Evolutionary conservation across 2,329 filamentous ascomycete species (phyloP), one percentile per base, ranked within the genome.

Genomic region (Trichoderma atrobrunneum): DNA sequence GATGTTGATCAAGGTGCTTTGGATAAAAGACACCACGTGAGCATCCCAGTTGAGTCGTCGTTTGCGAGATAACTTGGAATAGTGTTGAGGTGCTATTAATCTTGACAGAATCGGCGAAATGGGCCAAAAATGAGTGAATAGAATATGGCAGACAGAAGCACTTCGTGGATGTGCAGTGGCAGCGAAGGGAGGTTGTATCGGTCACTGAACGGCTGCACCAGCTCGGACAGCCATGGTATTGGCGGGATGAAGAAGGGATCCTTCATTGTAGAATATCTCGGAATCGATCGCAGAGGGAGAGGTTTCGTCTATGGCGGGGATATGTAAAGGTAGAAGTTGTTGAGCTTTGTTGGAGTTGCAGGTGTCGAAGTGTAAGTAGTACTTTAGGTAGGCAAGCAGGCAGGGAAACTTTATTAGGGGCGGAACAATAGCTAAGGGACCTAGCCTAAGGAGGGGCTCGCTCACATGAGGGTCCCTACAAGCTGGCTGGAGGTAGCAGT

Each of bases 21-120:
- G 93, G 71, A 93, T 85, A 76, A 96, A 87, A n/a, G 92, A 94
- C 36, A 96, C 93, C 70, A 95, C 90, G 79, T 95, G 93, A 28
- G 94, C 91, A 80, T 97, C 90, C 93, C 93, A 96, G 85, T 92
- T 96, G 74, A 94, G 85, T 59, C 82, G 82, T 78, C 87, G 88
- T 71, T 91, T 93, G 70, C 87, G 86, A 30, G 84, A 82, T 63
- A 89, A 88, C 76, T 93, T 86, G 36, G 84, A 80, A 82, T 96
- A 96, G 76, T 88, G 85, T 60, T 84, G 77, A 3, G 91, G 89
- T 74, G 92, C 90, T 73, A 94, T 80, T 71, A 84, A 78, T 60
- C 82, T 85, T 39, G 92, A 94, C 43, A 95, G 69, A 54, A 85
- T 78, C 7, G 93, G 93, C 66, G 93, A 92, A 74, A 94, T 78